Evolutionary conservation across 1,139 yeast genomes (phyloP).

Genomic region (Debaryomyces coudertii): DNA sequence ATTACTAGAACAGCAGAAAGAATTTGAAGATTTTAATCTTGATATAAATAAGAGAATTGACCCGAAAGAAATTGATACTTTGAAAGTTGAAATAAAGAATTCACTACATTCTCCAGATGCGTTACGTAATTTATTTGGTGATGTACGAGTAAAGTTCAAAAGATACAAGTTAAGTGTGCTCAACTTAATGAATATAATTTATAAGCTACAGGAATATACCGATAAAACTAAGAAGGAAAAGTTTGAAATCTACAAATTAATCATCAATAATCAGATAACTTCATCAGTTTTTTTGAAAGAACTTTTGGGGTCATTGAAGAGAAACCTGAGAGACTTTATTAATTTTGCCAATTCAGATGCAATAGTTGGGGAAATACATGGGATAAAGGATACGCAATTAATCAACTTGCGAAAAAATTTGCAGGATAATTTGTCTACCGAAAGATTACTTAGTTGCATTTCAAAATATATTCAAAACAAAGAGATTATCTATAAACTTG

Average conservation of each 20-base stretch:
- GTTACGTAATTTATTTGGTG: slow-evolving; percentile 22
- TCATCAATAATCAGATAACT: slow-evolving; percentile 26
- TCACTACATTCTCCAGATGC: slow-evolving; percentile 25
- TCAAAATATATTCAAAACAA: slow-evolving; percentile 5
- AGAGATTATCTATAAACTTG: slow-evolving; percentile 5
- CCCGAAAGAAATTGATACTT: neutral
- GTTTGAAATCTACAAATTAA: slow-evolving; percentile 36
- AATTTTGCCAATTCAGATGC: neutral
- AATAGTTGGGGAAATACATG: slow-evolving; percentile 12
- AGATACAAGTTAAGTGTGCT: slow-evolving; percentile 28
- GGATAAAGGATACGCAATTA: slow-evolving; percentile 10
- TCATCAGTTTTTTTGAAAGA: slow-evolving; percentile 22
- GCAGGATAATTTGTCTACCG: neutral
- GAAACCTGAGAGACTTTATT: neutral
- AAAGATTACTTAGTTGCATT: neutral
- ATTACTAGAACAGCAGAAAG: neutral
- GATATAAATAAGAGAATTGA: slow-evolving; percentile 2
- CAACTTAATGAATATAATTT: slow-evolving; percentile 28
- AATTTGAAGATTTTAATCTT: slow-evolving; percentile 10
- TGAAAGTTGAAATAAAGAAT: slow-evolving; percentile 16
- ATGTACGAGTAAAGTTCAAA: slow-evolving; percentile 23
- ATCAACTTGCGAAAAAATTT: slow-evolving; percentile 4
- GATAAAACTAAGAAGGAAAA: slow-evolving; percentile 21
- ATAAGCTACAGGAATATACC: slow-evolving; percentile 18
- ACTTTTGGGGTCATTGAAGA: slow-evolving; percentile 10